Evolutionary conservation across 441 rosid species (phyloP).

Genomic region (Manihot esculenta): DNA sequence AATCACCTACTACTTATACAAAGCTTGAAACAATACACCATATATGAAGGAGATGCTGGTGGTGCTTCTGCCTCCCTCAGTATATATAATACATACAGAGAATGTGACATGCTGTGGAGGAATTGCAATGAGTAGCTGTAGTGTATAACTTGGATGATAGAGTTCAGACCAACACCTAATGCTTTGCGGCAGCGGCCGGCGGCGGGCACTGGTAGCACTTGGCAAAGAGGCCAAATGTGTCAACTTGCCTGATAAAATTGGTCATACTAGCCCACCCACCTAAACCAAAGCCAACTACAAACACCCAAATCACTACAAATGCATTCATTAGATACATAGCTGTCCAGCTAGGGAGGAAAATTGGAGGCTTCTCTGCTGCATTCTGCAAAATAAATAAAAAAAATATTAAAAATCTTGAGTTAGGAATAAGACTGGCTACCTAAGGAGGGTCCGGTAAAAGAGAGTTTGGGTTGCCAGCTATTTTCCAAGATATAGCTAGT

Average conservation of each 20-base stretch:
- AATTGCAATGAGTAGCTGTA: not conserved
- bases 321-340: conserved; percentile 68
- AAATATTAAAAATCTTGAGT: too few species aligned
- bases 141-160: not conserved
- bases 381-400: conserved; percentile 46
- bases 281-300: conserved; percentile 89
- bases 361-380: conserved; percentile 97
- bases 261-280: conserved; percentile 98
- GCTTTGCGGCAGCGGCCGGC: conserved; percentile 34
- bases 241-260: conserved; percentile 77
- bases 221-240: conserved; percentile 87
- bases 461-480: conserved; percentile 22
- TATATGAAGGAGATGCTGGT: not conserved
- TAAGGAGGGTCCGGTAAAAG: not conserved
- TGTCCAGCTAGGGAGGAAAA: conserved; percentile 84
- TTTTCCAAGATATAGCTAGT: conserved; percentile 7
- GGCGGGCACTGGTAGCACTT: conserved; percentile 97
- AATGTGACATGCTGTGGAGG: conserved; percentile 4
- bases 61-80: too few species aligned
- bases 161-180: conserved; percentile 22
- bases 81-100: conserved; percentile 12
- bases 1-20: conserved; percentile 15
- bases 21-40: conserved; percentile 19
- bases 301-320: conserved; percentile 75
- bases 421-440: conserved; percentile 3